Conservation (phyloP, 371 early-diverging fungal genomes). For the Apophysomyces sp. region DNA sequence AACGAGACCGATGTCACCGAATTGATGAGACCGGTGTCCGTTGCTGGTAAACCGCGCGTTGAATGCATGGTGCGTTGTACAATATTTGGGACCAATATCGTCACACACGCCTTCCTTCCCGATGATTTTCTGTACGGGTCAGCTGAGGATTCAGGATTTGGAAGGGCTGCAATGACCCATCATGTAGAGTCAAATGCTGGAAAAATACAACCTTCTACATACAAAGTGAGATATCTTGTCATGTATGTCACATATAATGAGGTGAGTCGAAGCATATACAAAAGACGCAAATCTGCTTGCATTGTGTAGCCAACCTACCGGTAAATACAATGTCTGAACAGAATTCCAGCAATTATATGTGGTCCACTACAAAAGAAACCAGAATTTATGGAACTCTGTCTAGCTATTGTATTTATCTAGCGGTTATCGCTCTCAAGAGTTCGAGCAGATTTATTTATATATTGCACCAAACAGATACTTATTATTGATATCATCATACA, state of each 20-base stretch:
- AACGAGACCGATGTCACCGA: background rate
- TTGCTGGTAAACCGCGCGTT: background rate
- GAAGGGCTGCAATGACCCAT: background rate
- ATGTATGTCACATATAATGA: background rate
- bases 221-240: background rate
- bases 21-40: background rate
- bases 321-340: no score
- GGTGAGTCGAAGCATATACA: background rate
- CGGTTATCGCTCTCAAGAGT: no score
- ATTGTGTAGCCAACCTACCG: no score
- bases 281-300: no score
- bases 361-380: no score
- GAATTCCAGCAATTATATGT: no score
- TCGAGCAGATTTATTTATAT: no score
- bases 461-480: no score
- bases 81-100: background rate
- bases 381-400: no score
- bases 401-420: no score
- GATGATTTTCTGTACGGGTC: background rate
- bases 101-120: background rate
- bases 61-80: background rate
- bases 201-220: background rate
- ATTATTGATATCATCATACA: no score
- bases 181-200: background rate
- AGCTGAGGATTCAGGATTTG: background rate